Percentiles rank a stretch among this genome's conserved stretches.
These are phyloP conservation scores for Stephanodiscus triporus DNA, from an alignment of 108 stramenopile genomes.

Conservation along the genomic window DNA sequence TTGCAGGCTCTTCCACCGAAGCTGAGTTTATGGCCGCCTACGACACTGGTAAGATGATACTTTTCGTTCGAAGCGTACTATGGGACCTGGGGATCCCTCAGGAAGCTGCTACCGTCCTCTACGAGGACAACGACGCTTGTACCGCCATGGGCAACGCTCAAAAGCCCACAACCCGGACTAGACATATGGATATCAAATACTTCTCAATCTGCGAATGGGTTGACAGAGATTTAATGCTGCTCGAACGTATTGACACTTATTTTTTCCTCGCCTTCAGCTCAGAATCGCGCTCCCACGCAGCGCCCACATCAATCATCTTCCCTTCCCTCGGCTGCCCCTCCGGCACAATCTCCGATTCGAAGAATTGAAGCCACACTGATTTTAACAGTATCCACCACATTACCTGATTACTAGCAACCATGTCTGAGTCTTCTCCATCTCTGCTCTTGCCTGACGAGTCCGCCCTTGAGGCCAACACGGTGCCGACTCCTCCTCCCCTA, in stretches of 20 bases:
- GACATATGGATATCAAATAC: conserved; percentile 31
- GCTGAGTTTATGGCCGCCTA: conserved; percentile 21
- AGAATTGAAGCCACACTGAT: no score
- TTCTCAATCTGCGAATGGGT: conserved; percentile 1
- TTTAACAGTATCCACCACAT: no score
- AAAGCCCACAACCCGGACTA: conserved; percentile 21
- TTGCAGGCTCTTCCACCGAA: conserved; percentile 31
- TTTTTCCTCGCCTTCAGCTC: no score
- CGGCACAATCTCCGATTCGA: no score
- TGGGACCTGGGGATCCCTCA: conserved; percentile 44
- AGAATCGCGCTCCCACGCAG: no score
- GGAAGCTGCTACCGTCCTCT: background rate
- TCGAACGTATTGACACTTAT: background rate
- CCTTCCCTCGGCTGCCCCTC: no score
- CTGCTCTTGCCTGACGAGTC: no score
- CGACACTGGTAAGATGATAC: conserved; percentile 36
- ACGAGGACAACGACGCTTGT: conserved; percentile 31
- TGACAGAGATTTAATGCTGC: background rate
- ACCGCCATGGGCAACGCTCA: conserved; percentile 20
- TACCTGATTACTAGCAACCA: no score
- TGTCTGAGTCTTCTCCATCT: no score
- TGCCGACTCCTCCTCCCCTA: no score
- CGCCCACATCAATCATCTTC: no score
- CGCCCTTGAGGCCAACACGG: no score
- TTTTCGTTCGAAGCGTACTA: conserved; percentile 36